These are phyloP conservation scores for Lentinula sp. DNA, from an alignment of 768 basidiomycete species.

Conservation along the genomic window DNA sequence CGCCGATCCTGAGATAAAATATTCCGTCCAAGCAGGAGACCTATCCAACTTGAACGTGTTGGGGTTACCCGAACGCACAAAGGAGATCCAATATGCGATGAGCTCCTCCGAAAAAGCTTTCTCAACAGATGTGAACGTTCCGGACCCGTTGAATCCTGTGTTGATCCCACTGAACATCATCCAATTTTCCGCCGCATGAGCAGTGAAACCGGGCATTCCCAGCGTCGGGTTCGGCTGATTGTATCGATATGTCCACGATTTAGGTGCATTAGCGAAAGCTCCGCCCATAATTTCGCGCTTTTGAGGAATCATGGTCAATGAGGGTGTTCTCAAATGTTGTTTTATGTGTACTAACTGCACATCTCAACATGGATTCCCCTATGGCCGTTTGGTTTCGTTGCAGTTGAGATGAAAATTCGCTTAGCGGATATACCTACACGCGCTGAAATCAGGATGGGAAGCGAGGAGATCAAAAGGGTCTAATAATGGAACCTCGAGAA, in stretches of 20 bases:
- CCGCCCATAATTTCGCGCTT: conserved; percentile 43
- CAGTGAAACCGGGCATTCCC: conserved; percentile 23
- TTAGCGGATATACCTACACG: conserved; percentile 33
- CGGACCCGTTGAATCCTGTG: conserved; percentile 53
- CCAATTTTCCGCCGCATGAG: conserved; percentile 58
- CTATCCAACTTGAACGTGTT: conserved; percentile 47
- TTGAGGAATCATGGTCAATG: background rate
- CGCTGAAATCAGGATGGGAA: background rate
- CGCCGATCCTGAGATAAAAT: conserved; percentile 15
- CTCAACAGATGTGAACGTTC: conserved; percentile 40
- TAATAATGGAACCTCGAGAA: conserved; percentile 20
- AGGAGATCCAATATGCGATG: conserved; percentile 63
- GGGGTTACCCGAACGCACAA: conserved; percentile 50
- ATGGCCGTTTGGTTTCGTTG: conserved; percentile 40
- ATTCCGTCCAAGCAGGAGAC: conserved; percentile 45
- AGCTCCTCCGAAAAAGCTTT: conserved; percentile 50
- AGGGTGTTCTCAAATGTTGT: background rate
- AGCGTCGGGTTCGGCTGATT: conserved; percentile 47
- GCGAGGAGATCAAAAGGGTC: background rate
- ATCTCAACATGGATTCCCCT: conserved; percentile 43
- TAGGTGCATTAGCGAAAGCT: conserved; percentile 26
- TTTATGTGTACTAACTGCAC: conserved; percentile 37
- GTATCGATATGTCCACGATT: conserved; percentile 52
- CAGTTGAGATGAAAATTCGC: conserved; percentile 33
- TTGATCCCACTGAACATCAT: conserved; percentile 60